Evolutionary conservation across 2,329 filamentous ascomycete genomes (phyloP), one percentile per base, ranked within the genome.

Genomic region (Colletotrichum sidae): DNA sequence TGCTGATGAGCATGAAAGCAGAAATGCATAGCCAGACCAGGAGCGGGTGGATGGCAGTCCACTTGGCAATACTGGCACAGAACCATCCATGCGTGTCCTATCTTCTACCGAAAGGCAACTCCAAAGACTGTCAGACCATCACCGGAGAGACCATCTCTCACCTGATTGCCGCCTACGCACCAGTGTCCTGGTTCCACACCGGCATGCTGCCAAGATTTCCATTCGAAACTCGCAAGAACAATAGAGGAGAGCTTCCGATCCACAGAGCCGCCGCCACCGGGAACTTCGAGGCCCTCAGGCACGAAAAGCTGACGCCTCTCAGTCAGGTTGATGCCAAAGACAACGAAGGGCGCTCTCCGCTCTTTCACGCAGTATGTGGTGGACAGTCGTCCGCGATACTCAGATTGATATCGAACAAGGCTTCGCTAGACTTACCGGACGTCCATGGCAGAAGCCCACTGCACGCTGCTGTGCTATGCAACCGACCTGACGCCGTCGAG

Each of bases 301-400:
- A 25, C 15, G 2, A 47, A 5, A 39, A 13, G 33, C 38, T 25
- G 3, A 1, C 56, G 9, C 25, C n/a, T 2, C 15, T 12, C 3
- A 15, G 34, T 10, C 47, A n/a, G 2, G 37, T 47, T 17, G 41
- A 60, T 7, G 44, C 35, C 12, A 8, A 15, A 15, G 60, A 64
- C 3, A 39, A 38, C 1, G 33, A 11, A 3, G 55, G 42, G 2
- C 60, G 60, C 7, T 60, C 60, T 7, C 42, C 60, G 11, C 10
- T 64, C 1, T 64, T 64, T 8, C 60, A 64, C n/a, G 55, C 60
- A 9, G 60, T 55, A 2, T 63, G 55, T 13, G 55, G 55, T 6
- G 60, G 60, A 17, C 46, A 12, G 6, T 60, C 3, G 44, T 64
- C 10, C 12, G n/a, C 35, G 17, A 47, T 64, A 2, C 25, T 41